Conservation (phyloP, 495 filamentous ascomycete species). For the Paragyromitra xinjiangensis region DNA sequence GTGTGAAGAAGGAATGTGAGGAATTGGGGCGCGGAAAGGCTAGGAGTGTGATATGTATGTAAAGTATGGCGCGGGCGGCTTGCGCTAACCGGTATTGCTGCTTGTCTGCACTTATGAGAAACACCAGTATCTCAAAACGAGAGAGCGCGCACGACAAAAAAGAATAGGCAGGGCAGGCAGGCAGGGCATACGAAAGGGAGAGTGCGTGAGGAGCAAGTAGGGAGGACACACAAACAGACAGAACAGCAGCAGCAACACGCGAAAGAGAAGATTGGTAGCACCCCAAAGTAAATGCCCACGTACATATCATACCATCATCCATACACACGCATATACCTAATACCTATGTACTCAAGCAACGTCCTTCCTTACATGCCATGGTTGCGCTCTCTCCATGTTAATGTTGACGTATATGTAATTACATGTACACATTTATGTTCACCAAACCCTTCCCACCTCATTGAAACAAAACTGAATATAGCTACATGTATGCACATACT, state of each 20-base stretch:
- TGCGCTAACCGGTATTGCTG: slow-evolving; percentile 50
- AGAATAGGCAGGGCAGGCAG: slow-evolving; percentile 3
- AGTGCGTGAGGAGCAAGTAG: background rate
- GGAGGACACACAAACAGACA: slow-evolving; percentile 21
- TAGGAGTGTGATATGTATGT: slow-evolving; percentile 53
- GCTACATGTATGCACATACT: background rate
- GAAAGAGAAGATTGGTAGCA: slow-evolving; percentile 49
- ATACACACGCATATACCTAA: slow-evolving; percentile 28
- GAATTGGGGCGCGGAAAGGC: slow-evolving; percentile 42
- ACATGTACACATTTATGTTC: background rate
- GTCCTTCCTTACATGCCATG: slow-evolving; percentile 34
- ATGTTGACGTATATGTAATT: background rate
- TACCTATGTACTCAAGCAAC: slow-evolving; percentile 18
- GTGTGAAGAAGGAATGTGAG: slow-evolving; percentile 38
- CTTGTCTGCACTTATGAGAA: slow-evolving; percentile 37
- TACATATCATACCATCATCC: slow-evolving; percentile 46
- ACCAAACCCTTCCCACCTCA: background rate
- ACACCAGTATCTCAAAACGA: slow-evolving; percentile 45
- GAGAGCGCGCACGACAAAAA: slow-evolving; percentile 38
- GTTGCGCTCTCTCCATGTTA: slow-evolving; percentile 1
- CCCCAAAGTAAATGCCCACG: slow-evolving; percentile 34
- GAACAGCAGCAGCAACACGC: slow-evolving; percentile 36
- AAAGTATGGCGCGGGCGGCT: slow-evolving; percentile 50
- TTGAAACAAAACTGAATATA: slow-evolving; percentile 8
- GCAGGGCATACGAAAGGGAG: slow-evolving; percentile 20